A percentile compares a stretch with the other conserved stretches of the same genome.
phyloP scores from a whole-genome alignment of 179 eudicot genomes.

The Silene vulgaris region DNA sequence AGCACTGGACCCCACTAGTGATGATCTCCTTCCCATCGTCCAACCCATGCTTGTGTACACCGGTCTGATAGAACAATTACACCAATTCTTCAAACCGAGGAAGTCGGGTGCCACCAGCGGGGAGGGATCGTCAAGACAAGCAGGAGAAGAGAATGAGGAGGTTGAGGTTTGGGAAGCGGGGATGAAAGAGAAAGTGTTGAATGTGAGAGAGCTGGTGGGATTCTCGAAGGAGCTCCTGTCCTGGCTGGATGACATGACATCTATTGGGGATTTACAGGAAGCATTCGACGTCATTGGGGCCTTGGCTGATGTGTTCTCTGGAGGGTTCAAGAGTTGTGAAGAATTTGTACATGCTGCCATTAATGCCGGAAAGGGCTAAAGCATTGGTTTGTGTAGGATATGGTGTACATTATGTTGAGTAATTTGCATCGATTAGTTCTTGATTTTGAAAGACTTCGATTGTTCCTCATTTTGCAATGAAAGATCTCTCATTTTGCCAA shows the following conservation, averaged over 20 bases:
- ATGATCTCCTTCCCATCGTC: slow-evolving; percentile 52
- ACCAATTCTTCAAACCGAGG: slow-evolving; percentile 65
- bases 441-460: background rate
- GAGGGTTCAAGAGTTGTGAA: slow-evolving; percentile 61
- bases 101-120: slow-evolving; percentile 26
- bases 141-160: slow-evolving; percentile 47
- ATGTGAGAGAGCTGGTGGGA: slow-evolving; percentile 77
- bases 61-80: slow-evolving; percentile 91
- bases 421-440: background rate
- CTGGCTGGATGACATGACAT: slow-evolving; percentile 70
- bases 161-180: slow-evolving; percentile 76
- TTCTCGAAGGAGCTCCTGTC: slow-evolving; percentile 72
- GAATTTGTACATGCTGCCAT: slow-evolving; percentile 80
- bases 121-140: slow-evolving; percentile 35
- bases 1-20: slow-evolving; percentile 31
- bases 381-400: slow-evolving; percentile 9
- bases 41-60: slow-evolving; percentile 96
- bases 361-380: slow-evolving; percentile 54
- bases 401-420: slow-evolving; percentile 6
- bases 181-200: slow-evolving; percentile 76
- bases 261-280: slow-evolving; percentile 71
- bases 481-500: slow-evolving; percentile 19
- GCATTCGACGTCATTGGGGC: slow-evolving; percentile 83
- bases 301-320: slow-evolving; percentile 65
- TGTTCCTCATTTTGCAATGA: slow-evolving; percentile 4